Base-by-base conservation (phyloP, 345 rosid species). In the Eutrema japonicum region DNA sequence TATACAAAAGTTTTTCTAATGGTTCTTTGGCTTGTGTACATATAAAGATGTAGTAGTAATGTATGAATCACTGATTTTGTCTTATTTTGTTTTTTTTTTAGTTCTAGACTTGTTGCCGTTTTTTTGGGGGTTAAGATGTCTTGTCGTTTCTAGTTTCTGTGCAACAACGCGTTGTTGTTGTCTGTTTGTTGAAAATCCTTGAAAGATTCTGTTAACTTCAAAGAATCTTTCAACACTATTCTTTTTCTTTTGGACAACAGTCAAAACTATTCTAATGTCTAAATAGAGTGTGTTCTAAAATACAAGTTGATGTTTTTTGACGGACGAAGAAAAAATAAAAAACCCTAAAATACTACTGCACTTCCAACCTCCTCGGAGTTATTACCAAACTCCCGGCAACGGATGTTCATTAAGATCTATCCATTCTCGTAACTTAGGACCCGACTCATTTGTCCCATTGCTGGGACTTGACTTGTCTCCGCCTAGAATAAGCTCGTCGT, bases 401-500 rank as follows among this genome's bases (percentile, higher is more conserved):
- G 93, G 96, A 77, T 0, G 79, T 85, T 85, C 27, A 85, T 81
- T 83, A 84, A 94, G 73, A 81, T 77, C 78, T 2, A 74, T 5
- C 56, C 22, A 46, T 14, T 35, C 5, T 9, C 9, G 2, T 8
- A 5, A 2, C 10, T 16, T 12, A 16, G 14, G 62, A 8, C 46
- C 62, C n/a, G 37, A 18, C 61, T 8, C 42, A 6, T 51, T 18
- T 51, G 68, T 41, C 43, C 51, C 59, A 18, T 48, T 33, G 32
- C 33, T 47, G 2, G 32, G 59, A 73, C 56, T 64, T 10, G 78
- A 69, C 79, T 74, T 68, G 64, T 79, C 65, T 78, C 72, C 27
- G 0, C n/a, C 33, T n/a, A 12, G 53, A 52, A 71, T 57, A 42
- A 4, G 10, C 10, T 52, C 67, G 26, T 57, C 68, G 8, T 37